phyloP scores from a whole-genome alignment of 352 stramenopile genomes.

The Phytophthora tubulina region DNA sequence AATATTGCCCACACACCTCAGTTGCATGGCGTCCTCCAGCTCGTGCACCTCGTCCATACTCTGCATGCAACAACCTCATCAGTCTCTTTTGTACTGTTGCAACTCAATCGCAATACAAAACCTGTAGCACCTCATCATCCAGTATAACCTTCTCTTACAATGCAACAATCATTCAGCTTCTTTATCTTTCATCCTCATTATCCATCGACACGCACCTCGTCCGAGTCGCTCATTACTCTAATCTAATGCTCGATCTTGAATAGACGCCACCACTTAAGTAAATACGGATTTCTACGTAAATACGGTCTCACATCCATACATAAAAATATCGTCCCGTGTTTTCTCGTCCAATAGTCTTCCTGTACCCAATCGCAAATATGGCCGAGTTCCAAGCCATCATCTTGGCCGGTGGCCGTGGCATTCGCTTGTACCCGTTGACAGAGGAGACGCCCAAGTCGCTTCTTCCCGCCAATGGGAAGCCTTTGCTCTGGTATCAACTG shows the following conservation, averaged over 20 bases:
- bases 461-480: constrained; percentile 67
- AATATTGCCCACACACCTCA: constrained; percentile 45
- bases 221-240: constrained; percentile 60
- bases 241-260: constrained; percentile 31
- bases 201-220: constrained; percentile 44
- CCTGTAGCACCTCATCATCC: constrained; percentile 56
- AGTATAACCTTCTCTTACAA: constrained; percentile 53
- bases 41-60: constrained; percentile 86
- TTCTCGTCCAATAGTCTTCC: background rate
- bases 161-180: background rate
- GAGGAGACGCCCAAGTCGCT: constrained; percentile 83
- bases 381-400: constrained; percentile 89
- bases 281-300: too few species aligned
- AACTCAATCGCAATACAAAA: background rate
- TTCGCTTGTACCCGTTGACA: constrained; percentile 82
- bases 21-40: constrained; percentile 58
- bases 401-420: constrained; percentile 79
- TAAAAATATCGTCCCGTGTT: background rate
- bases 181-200: constrained; percentile 6
- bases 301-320: too few species aligned
- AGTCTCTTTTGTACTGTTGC: constrained; percentile 2
- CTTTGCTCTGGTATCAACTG: constrained; percentile 87
- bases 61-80: constrained; percentile 54
- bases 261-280: background rate
- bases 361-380: constrained; percentile 39